Percentiles rank a stretch among this genome's conserved stretches.
These are phyloP conservation scores for Dryas alaskensis DNA, from an alignment of 306 rosid species.

Conservation along the genomic window DNA sequence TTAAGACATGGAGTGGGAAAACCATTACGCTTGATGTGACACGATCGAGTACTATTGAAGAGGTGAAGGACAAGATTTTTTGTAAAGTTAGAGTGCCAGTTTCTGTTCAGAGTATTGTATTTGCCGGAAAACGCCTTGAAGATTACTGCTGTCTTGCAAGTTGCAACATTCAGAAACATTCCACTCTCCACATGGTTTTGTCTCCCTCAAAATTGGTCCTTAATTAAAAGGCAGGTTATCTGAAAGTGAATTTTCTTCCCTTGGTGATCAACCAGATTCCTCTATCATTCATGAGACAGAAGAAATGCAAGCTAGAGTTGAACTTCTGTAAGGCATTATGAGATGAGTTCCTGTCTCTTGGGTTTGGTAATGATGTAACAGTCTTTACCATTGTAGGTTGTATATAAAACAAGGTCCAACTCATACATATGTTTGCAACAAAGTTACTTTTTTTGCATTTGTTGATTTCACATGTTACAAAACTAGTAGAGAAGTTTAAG, in stretches of 20 bases:
- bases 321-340: neutral
- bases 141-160: slow-evolving; percentile 4
- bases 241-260: too few relatives aligned
- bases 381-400: neutral
- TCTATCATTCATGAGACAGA: neutral
- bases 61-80: slow-evolving; percentile 11
- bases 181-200: slow-evolving; percentile 32
- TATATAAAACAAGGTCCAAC: neutral
- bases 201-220: neutral
- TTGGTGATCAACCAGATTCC: neutral
- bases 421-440: neutral
- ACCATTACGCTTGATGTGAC: slow-evolving; percentile 21
- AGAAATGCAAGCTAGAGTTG: neutral
- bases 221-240: too few relatives aligned
- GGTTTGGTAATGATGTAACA: neutral
- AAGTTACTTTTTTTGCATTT: neutral
- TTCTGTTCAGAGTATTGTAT: slow-evolving; percentile 9
- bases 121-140: slow-evolving; percentile 14
- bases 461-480: neutral
- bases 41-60: neutral
- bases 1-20: slow-evolving; percentile 24
- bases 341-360: neutral
- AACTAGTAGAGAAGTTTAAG: neutral
- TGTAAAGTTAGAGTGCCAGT: slow-evolving; percentile 12
- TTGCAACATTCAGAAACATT: slow-evolving; percentile 26